Percentiles rank a stretch among this genome's conserved stretches.
Conservation (phyloP, 352 stramenopile genomes). For the Pythium phragmiticola region DNA sequence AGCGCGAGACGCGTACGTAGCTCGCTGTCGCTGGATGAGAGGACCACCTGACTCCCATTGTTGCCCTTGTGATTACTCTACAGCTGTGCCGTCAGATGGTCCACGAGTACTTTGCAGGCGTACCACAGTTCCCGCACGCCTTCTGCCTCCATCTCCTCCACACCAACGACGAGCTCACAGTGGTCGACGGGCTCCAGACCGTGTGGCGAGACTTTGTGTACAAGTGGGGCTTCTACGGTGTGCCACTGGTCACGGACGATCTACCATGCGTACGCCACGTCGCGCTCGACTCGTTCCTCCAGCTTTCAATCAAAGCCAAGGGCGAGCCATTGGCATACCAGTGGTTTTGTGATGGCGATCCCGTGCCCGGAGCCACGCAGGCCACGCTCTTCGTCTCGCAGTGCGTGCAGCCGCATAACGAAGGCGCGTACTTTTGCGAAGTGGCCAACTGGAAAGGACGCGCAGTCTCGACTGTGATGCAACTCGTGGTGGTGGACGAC, state of each 20-base stretch:
- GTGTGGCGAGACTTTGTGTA: slow-evolving; percentile 54
- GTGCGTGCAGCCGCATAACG: slow-evolving; percentile 53
- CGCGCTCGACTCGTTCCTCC: slow-evolving; percentile 49
- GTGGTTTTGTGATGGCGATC: slow-evolving; percentile 44
- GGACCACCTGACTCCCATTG: background rate
- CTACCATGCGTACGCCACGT: slow-evolving; percentile 34
- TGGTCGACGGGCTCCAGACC: slow-evolving; percentile 28
- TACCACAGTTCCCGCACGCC: slow-evolving; percentile 60
- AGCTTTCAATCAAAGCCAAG: slow-evolving; percentile 48
- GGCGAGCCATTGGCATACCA: slow-evolving; percentile 71
- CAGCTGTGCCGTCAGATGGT: slow-evolving; percentile 44
- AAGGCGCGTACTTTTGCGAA: slow-evolving; percentile 59
- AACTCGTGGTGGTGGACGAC: slow-evolving; percentile 51
- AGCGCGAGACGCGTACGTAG: slow-evolving; percentile 48
- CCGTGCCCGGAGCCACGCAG: slow-evolving; percentile 42
- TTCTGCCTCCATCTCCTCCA: slow-evolving; percentile 33
- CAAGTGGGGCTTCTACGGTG: slow-evolving; percentile 66
- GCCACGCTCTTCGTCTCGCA: slow-evolving; percentile 51
- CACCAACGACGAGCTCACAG: slow-evolving; percentile 5
- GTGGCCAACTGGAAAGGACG: slow-evolving; percentile 52
- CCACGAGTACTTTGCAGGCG: slow-evolving; percentile 53
- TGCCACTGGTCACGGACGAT: slow-evolving; percentile 48
- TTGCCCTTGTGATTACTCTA: slow-evolving; percentile 9
- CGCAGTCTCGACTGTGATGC: slow-evolving; percentile 32
- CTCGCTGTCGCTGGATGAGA: background rate